Percentiles rank a stretch among this genome's conserved stretches.
Evolutionary conservation across 2,329 filamentous ascomycete species (phyloP).

Genomic region (Fusarium sarcochroum): DNA sequence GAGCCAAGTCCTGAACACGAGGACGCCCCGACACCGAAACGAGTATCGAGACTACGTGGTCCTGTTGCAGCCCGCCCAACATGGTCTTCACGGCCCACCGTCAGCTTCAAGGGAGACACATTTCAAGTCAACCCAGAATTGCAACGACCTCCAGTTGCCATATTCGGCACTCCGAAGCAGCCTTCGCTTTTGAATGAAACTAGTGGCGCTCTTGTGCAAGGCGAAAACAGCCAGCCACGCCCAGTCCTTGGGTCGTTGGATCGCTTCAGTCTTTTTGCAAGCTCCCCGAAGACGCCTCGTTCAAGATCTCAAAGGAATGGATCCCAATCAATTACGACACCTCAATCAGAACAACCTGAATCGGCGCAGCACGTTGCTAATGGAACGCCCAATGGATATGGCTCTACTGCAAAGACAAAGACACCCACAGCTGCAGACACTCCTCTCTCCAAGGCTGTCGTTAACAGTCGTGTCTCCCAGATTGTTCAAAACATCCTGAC

Average conservation of each 20-base stretch:
- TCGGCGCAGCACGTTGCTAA: background rate
- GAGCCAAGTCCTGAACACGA: conserved; percentile 7
- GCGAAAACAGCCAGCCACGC: conserved; percentile 37
- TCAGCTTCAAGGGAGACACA: conserved; percentile 41
- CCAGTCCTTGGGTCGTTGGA: conserved; percentile 39
- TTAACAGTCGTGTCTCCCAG: conserved; percentile 41
- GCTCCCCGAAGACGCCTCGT: conserved; percentile 26
- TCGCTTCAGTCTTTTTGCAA: conserved; percentile 21
- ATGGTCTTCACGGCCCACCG: conserved; percentile 39
- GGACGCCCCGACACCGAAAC: conserved; percentile 7
- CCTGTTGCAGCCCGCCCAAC: conserved; percentile 35
- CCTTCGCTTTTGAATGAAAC: conserved; percentile 18
- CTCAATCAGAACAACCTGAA: conserved; percentile 1
- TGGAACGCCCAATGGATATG: background rate
- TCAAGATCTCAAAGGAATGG: conserved; percentile 24
- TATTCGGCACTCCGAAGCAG: conserved; percentile 35
- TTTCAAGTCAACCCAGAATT: conserved; percentile 44
- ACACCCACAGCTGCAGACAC: conserved; percentile 28
- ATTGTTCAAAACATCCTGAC: conserved; percentile 50
- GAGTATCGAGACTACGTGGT: conserved; percentile 27
- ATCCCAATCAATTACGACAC: background rate
- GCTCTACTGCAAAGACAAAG: conserved; percentile 10
- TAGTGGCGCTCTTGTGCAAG: conserved; percentile 44
- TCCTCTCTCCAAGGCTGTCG: conserved; percentile 29
- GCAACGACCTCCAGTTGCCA: conserved; percentile 41